These are phyloP conservation scores for Austroboletus niveus DNA, from an alignment of 1,284 basidiomycete species.

Conservation along the genomic window DNA sequence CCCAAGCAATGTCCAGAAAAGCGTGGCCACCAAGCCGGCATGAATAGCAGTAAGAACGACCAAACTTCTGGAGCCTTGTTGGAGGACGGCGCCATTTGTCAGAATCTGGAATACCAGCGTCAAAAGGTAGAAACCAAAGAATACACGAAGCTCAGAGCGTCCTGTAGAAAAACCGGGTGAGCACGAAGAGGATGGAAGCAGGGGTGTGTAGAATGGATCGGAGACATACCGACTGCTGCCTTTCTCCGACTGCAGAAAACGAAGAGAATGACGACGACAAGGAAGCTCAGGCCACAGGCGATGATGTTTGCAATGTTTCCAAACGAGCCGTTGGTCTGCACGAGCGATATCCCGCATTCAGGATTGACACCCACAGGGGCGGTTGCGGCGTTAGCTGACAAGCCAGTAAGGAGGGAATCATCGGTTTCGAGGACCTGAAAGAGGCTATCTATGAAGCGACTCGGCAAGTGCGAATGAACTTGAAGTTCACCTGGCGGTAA, in stretches of 20 bases:
- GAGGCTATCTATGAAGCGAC: constrained; percentile 9
- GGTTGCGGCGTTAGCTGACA: constrained; percentile 39
- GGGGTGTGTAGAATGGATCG: background rate
- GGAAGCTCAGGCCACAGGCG: constrained; percentile 58
- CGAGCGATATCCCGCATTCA: constrained; percentile 50
- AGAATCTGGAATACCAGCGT: constrained; percentile 76
- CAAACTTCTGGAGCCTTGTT: constrained; percentile 70
- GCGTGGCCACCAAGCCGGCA: constrained; percentile 62
- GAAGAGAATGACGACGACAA: constrained; percentile 51
- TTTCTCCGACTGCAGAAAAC: constrained; percentile 42
- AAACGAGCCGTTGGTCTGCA: constrained; percentile 49
- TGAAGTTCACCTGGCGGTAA: constrained; percentile 51
- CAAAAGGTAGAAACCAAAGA: constrained; percentile 66
- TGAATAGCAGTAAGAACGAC: constrained; percentile 75
- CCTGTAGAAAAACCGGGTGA: constrained; percentile 39
- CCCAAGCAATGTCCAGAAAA: constrained; percentile 77
- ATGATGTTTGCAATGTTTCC: constrained; percentile 77
- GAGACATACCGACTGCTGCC: constrained; percentile 40
- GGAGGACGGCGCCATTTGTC: constrained; percentile 71
- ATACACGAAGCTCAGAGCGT: constrained; percentile 64
- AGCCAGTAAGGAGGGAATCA: constrained; percentile 34
- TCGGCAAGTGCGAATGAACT: background rate
- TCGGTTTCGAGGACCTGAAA: constrained; percentile 37
- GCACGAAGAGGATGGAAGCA: background rate
- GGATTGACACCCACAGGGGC: constrained; percentile 62